Percentiles rank a stretch among this genome's conserved stretches.
Conservation (phyloP, 495 filamentous ascomycete genomes). For the Hypoxylon fuscum region DNA sequence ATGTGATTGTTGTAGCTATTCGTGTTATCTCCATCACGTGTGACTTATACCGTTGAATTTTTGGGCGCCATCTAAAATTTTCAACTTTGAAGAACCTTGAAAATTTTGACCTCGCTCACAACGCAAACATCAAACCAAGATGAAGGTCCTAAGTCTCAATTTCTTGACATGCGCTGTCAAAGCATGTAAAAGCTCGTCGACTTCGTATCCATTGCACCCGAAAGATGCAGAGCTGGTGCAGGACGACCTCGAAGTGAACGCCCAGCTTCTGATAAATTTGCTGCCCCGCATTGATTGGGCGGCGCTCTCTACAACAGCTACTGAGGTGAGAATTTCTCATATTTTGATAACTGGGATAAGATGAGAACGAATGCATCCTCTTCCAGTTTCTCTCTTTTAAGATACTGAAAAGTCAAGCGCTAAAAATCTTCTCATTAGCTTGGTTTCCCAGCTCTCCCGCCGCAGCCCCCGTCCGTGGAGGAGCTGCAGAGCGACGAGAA, state of each 20-base stretch:
- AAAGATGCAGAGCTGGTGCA: slow-evolving; percentile 87
- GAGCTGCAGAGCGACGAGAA: slow-evolving; percentile 69
- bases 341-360: background rate
- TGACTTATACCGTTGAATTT: slow-evolving; percentile 24
- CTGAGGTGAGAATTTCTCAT: slow-evolving; percentile 70
- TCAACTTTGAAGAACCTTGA: slow-evolving; percentile 7
- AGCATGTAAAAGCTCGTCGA: slow-evolving; percentile 79
- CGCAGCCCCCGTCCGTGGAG: slow-evolving; percentile 65
- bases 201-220: slow-evolving; percentile 89
- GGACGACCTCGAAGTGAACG: slow-evolving; percentile 80
- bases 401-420: background rate
- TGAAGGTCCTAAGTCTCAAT: slow-evolving; percentile 97
- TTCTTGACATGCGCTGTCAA: slow-evolving; percentile 97
- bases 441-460: slow-evolving; percentile 81
- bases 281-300: slow-evolving; percentile 90
- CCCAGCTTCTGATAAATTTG: slow-evolving; percentile 80
- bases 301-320: slow-evolving; percentile 73
- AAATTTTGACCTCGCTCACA: slow-evolving; percentile 6
- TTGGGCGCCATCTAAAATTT: slow-evolving; percentile 25
- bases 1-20: slow-evolving; percentile 11
- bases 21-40: slow-evolving; percentile 29
- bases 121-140: slow-evolving; percentile 50
- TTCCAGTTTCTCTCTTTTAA: too few species aligned
- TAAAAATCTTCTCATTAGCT: slow-evolving; percentile 51
- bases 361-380: background rate